phyloP scores from a whole-genome alignment of 371 early-diverging fungal genomes.

The Haplosporangium sp. region DNA sequence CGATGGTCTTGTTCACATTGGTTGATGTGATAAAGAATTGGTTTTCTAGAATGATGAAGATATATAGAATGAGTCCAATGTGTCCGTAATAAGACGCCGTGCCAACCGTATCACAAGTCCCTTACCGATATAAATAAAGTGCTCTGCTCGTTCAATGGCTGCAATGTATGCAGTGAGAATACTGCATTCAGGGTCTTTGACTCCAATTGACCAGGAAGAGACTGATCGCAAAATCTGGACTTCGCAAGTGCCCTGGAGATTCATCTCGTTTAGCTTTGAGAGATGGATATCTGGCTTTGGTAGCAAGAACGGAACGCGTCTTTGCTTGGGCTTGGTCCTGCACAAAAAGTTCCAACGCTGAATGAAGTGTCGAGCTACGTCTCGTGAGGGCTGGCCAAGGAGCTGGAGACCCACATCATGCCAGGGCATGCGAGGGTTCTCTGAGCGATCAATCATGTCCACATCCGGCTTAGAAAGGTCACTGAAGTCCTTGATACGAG shows the following conservation, averaged over 20 bases:
- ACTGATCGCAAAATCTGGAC: slow-evolving; percentile 79
- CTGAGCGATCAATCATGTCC: slow-evolving; percentile 33
- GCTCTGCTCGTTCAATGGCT: slow-evolving; percentile 80
- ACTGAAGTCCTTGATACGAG: slow-evolving; percentile 88
- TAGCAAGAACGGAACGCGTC: slow-evolving; percentile 73
- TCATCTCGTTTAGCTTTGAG: slow-evolving; percentile 70
- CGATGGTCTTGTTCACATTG: slow-evolving; percentile 70
- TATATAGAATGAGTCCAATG: background rate
- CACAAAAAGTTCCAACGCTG: slow-evolving; percentile 94
- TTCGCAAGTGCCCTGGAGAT: slow-evolving; percentile 71
- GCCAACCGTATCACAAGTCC: slow-evolving; percentile 23
- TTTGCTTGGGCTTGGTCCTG: slow-evolving; percentile 71
- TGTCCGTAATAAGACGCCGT: background rate
- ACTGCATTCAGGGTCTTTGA: slow-evolving; percentile 59
- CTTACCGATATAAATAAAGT: slow-evolving; percentile 95
- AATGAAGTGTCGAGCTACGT: slow-evolving; percentile 90
- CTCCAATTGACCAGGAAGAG: slow-evolving; percentile 76
- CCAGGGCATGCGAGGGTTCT: slow-evolving; percentile 93
- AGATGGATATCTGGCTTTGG: slow-evolving; percentile 81
- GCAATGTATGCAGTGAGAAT: slow-evolving; percentile 78
- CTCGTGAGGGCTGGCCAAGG: slow-evolving; percentile 72
- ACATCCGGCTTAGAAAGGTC: slow-evolving; percentile 43
- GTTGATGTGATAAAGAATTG: slow-evolving; percentile 46
- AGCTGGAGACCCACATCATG: slow-evolving; percentile 84
- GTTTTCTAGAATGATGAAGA: slow-evolving; percentile 21